A percentile compares a stretch with the other conserved stretches of the same genome.
phyloP scores from a whole-genome alignment of 2,329 filamentous ascomycete genomes.

The Fusarium tjaetaba region DNA sequence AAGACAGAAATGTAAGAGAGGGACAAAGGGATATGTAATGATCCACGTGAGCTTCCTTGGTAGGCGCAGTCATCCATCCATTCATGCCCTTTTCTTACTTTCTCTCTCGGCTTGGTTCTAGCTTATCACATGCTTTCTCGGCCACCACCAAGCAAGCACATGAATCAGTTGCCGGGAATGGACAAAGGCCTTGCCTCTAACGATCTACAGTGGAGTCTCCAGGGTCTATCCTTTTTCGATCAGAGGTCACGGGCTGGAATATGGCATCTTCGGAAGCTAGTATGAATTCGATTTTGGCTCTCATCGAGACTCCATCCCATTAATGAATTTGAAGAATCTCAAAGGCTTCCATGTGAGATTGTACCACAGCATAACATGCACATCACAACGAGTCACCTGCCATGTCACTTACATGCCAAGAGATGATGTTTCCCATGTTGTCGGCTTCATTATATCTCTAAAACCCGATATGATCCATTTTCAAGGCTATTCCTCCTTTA shows the following conservation, averaged over 20 bases:
- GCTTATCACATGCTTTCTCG: conserved; percentile 41
- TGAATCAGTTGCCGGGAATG: conserved; percentile 26
- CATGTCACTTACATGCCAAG: neutral
- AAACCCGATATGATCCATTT: neutral
- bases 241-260: neutral
- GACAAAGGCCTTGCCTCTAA: neutral
- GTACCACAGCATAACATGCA: neutral
- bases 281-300: neutral
- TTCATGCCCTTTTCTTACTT: conserved; percentile 20
- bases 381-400: neutral
- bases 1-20: neutral
- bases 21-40: neutral
- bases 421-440: neutral
- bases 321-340: neutral
- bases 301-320: neutral
- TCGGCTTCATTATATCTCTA: neutral
- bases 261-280: neutral
- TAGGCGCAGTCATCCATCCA: conserved; percentile 31
- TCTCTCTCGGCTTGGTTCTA: conserved; percentile 13
- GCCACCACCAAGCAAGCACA: conserved; percentile 6
- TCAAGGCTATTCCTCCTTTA: too few species aligned
- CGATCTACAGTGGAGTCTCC: conserved; percentile 5
- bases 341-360: neutral
- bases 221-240: neutral
- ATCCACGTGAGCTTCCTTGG: conserved; percentile 38